Percentiles rank a stretch among this genome's conserved stretches.
phyloP scores from a whole-genome alignment of 257 asterid species.

The Fraxinus cuspidata region DNA sequence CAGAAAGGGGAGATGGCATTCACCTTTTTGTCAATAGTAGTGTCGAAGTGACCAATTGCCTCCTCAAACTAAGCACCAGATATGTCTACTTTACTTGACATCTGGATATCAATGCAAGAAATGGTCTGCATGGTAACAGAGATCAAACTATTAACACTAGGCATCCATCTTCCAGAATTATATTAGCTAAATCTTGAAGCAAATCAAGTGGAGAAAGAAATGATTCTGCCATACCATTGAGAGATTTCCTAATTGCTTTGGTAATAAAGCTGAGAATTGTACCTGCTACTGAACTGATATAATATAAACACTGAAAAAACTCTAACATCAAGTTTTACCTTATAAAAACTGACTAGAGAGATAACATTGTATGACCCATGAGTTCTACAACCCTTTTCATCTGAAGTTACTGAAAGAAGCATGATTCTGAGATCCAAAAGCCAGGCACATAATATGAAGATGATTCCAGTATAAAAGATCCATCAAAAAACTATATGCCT shows the following conservation, averaged over 20 bases:
- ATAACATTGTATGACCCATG: not conserved
- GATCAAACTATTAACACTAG: not conserved
- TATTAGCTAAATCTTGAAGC: not conserved
- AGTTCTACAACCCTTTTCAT: not conserved
- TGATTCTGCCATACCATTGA: not conserved
- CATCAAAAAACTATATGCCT: constrained; percentile 1
- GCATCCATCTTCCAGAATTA: not conserved
- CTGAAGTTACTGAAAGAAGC: not conserved
- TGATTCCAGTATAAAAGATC: not conserved
- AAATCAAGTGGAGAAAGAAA: not conserved
- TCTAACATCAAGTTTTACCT: not conserved
- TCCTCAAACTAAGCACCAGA: not conserved
- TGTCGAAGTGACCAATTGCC: not conserved
- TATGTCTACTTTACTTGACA: not conserved
- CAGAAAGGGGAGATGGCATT: not conserved
- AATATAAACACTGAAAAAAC: not conserved
- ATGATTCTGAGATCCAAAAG: not conserved
- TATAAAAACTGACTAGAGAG: not conserved
- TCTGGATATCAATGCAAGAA: not conserved
- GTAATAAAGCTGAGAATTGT: not conserved
- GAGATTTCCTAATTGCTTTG: not conserved
- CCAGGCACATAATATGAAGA: not conserved
- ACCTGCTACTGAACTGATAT: not conserved
- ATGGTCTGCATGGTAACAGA: not conserved
- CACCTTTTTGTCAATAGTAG: not conserved